These are phyloP conservation scores for Seminavis robusta DNA, from an alignment of 108 stramenopile species.

Conservation along the genomic window DNA sequence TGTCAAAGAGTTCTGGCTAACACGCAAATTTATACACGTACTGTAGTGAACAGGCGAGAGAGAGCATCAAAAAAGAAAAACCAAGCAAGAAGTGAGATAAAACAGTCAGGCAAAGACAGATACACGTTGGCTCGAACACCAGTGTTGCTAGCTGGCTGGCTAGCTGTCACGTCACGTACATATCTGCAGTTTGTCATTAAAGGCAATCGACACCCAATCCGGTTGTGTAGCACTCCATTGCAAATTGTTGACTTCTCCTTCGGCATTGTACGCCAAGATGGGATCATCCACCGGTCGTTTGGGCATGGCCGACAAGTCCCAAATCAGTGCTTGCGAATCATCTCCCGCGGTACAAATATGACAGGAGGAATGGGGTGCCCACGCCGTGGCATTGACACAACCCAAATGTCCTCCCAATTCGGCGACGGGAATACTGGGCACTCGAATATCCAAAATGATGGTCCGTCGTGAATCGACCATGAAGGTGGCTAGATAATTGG, in stretches of 20 bases:
- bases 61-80: too few relatives aligned
- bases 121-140: too few relatives aligned
- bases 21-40: too few relatives aligned
- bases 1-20: too few relatives aligned
- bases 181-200: conserved; percentile 92
- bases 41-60: too few relatives aligned
- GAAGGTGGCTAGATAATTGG: conserved; percentile 96
- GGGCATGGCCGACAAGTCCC: conserved; percentile 88
- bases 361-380: conserved; percentile 97
- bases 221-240: conserved; percentile 94
- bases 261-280: conserved; percentile 97
- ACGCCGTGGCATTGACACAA: conserved; percentile 92
- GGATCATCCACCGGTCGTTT: conserved; percentile 91
- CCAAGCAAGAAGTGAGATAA: too few relatives aligned
- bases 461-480: conserved; percentile 82
- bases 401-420: conserved; percentile 86
- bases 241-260: conserved; percentile 95
- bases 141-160: too few relatives aligned
- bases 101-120: too few relatives aligned
- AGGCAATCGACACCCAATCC: conserved; percentile 96
- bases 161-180: too few relatives aligned
- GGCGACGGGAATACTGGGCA: conserved; percentile 78
- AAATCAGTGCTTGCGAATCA: conserved; percentile 96
- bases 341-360: conserved; percentile 97
- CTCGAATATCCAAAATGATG: conserved; percentile 90